Percentiles rank a stretch among this genome's conserved stretches.
phyloP scores from a whole-genome alignment of 345 rosid species.

The Reutealis trisperma region DNA sequence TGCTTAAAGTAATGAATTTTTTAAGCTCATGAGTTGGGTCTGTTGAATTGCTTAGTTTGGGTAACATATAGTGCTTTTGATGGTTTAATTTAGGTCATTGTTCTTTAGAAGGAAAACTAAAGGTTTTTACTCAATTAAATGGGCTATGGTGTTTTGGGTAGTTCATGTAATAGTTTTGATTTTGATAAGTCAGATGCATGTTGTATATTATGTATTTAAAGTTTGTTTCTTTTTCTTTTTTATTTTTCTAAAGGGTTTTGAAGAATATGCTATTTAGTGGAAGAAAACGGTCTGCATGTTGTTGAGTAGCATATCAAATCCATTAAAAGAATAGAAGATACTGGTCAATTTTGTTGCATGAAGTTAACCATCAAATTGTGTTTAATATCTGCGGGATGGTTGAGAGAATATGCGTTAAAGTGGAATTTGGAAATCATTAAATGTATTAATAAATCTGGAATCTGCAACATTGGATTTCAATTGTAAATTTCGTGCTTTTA shows the following conservation, averaged over 20 bases:
- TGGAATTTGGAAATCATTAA: not conserved
- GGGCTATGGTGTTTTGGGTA: not conserved
- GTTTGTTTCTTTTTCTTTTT: not conserved
- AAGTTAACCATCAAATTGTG: not conserved
- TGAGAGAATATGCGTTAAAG: not conserved
- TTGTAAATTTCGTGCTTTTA: too few relatives aligned
- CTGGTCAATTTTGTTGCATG: not conserved
- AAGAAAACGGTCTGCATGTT: conserved; percentile 1
- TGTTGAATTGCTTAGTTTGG: not conserved
- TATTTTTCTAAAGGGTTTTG: too few relatives aligned
- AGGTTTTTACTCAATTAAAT: not conserved
- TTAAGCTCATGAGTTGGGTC: not conserved
- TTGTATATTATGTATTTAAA: conserved; percentile 1
- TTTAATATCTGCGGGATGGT: not conserved
- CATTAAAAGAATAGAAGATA: not conserved
- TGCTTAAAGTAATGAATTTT: not conserved
- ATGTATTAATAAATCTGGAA: too few relatives aligned
- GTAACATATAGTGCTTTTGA: too few relatives aligned
- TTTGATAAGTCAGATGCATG: not conserved
- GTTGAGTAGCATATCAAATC: not conserved
- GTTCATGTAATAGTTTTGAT: not conserved
- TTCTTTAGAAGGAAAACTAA: not conserved
- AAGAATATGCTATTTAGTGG: not conserved
- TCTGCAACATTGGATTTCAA: not conserved
- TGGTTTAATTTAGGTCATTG: not conserved